Percentiles rank a stretch among this genome's conserved stretches.
phyloP scores from a whole-genome alignment of 345 rosid species.

The Excoecaria agallocha region DNA sequence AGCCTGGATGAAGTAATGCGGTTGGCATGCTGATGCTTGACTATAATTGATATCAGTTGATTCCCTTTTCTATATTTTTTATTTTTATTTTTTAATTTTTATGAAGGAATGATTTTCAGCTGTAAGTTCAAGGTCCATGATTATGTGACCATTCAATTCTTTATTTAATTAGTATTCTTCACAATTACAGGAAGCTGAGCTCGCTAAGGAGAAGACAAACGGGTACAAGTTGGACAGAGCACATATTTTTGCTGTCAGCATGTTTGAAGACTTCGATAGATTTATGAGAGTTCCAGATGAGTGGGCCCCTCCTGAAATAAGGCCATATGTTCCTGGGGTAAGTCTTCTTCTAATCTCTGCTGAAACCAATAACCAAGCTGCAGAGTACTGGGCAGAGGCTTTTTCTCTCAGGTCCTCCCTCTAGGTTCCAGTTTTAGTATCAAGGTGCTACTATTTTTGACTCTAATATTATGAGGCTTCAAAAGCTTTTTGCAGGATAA shows the following conservation, averaged over 20 bases:
- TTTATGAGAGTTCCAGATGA: constrained; percentile 81
- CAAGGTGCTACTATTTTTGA: not conserved
- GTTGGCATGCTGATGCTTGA: not conserved
- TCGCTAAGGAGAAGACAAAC: constrained; percentile 74
- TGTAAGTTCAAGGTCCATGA: not conserved
- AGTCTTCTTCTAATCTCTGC: not conserved
- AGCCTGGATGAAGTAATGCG: not conserved
- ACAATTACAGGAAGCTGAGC: constrained; percentile 78
- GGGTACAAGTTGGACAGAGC: constrained; percentile 64
- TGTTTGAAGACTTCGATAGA: constrained; percentile 74
- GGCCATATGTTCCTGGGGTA: constrained; percentile 84
- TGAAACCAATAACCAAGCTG: too few species aligned
- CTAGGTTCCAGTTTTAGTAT: not conserved
- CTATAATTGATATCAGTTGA: too few species aligned
- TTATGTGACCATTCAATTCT: not conserved
- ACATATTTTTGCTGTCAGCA: constrained; percentile 78
- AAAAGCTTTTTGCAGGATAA: not conserved
- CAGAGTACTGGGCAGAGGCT: not conserved
- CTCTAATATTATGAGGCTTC: not conserved
- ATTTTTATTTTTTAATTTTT: not conserved
- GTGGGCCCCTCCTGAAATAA: constrained; percentile 87
- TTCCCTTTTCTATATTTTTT: too few species aligned
- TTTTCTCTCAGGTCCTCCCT: not conserved
- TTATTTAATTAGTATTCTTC: constrained; percentile 1
- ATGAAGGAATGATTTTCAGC: not conserved